Percentiles rank a stretch among this genome's conserved stretches.
phyloP scores from a whole-genome alignment of 768 basidiomycete species.

The Termitomyces sp. region DNA sequence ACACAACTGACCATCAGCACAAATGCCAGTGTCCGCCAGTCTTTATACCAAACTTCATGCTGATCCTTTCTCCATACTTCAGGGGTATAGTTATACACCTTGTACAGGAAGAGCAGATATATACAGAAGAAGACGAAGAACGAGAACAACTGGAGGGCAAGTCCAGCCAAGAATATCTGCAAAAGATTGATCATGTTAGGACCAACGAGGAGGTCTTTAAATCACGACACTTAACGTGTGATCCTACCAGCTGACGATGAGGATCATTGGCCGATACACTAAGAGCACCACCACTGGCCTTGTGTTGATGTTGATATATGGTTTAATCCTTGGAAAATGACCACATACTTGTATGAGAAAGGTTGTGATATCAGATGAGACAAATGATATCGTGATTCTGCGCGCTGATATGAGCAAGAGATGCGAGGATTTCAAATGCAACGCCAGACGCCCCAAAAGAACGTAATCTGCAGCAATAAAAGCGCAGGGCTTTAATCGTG shows the following conservation, averaged over 20 bases:
- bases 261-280: conserved; percentile 34
- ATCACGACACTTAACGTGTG: conserved; percentile 24
- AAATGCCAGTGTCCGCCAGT: conserved; percentile 54
- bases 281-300: conserved; percentile 46
- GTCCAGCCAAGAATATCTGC: conserved; percentile 53
- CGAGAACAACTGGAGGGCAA: conserved; percentile 49
- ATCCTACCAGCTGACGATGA: conserved; percentile 22
- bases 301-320: not conserved
- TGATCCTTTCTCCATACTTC: conserved; percentile 34
- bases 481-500: conserved; percentile 51
- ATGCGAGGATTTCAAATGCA: conserved; percentile 36
- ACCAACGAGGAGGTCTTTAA: not conserved
- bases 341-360: conserved; percentile 55
- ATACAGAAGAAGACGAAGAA: conserved; percentile 44
- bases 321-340: not conserved
- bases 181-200: conserved; percentile 31
- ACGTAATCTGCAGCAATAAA: conserved; percentile 69
- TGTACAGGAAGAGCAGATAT: conserved; percentile 41
- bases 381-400: conserved; percentile 50
- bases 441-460: conserved; percentile 56
- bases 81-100: conserved; percentile 35
- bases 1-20: conserved; percentile 50
- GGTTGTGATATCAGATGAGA: conserved; percentile 57
- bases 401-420: conserved; percentile 44
- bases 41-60: conserved; percentile 37